These are phyloP conservation scores for Asterochloris erici DNA, from an alignment of 139 green algal species.

Conservation along the genomic window DNA sequence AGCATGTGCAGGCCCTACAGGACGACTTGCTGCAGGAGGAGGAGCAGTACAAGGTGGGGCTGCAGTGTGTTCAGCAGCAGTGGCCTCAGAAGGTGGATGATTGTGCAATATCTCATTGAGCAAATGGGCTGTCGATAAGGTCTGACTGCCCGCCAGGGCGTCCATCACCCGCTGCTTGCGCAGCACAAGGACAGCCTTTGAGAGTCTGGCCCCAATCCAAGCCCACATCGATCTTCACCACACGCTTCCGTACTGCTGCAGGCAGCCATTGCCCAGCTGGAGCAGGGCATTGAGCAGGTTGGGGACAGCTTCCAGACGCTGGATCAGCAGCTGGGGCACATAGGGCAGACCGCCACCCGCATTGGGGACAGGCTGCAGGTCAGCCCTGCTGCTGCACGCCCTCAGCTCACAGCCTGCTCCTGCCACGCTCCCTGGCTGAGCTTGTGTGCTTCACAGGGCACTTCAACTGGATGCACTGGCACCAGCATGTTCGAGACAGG, in stretches of 20 bases:
- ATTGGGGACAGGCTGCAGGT: constrained; percentile 51
- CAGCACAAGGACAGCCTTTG: not conserved
- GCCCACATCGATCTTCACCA: not conserved
- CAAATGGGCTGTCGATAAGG: too few species aligned
- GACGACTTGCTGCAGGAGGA: constrained; percentile 24
- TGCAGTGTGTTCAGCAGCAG: not conserved
- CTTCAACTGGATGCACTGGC: too few species aligned
- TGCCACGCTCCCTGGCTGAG: too few species aligned
- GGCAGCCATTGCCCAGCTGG: constrained; percentile 31
- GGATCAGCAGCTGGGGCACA: constrained; percentile 34
- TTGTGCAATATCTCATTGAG: constrained; percentile 1
- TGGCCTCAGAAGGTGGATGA: not conserved
- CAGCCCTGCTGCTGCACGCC: not conserved
- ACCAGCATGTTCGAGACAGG: too few species aligned
- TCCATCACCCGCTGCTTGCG: not conserved
- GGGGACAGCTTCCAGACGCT: constrained; percentile 41
- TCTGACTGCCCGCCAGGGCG: not conserved
- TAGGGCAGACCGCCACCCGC: constrained; percentile 45
- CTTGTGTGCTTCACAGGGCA: too few species aligned
- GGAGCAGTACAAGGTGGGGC: constrained; percentile 25
- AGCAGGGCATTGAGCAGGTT: constrained; percentile 27
- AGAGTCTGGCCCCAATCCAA: not conserved
- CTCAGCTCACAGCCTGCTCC: too few species aligned
- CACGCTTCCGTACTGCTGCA: not conserved
- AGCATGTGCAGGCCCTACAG: constrained; percentile 29